Base-by-base conservation (phyloP, 75 land plant genomes). In the Sequoia sempervirens region DNA sequence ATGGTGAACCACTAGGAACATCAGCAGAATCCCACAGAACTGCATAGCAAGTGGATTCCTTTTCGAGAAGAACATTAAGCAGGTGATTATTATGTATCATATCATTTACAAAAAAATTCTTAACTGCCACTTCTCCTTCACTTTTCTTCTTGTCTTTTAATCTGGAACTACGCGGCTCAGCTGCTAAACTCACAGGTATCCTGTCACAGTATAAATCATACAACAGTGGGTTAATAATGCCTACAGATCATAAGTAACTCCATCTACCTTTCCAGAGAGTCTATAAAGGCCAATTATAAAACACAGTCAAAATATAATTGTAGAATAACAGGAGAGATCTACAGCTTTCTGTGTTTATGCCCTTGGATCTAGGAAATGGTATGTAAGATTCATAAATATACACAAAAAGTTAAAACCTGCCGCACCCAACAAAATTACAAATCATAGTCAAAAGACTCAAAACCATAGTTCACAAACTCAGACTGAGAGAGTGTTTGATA, bases 141-240 rank as follows among this genome's bases (percentile, higher is more conserved):
- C 89, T 91, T 86, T 88, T 91, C 76, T 88, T 92, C n/a, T 90
- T 91, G 84, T 93, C 93, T 73, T 90, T 93, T 53, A 89, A 78
- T 3, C 98, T 95, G 32, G 98, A 94, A 84, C 92, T 94, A 80
- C 98, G 89, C 38, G 83, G 89, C 73, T 94, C 96, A 56, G 90
- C 87, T 15, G 92, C 83, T 45, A 89, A 86, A 79, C 88, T 85
- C 69, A 85, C 84, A 64, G 95, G 93, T 74, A 91, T 82, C 84
- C 98, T 96, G 95, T 66, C 56, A 87, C 12, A 58, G 34, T 75
- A 30, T n/a, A 32, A 81, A 14, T 34, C 50, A 78, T 45, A 43
- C n/a, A 9, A 40, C n/a, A 78, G 15, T 43, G 9, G 30, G 32
- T 78, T 43, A 78, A 45, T 10, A 9, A 13, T 78, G 41, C 50